Percentiles rank a stretch among this genome's conserved stretches.
phyloP scores from a whole-genome alignment of 108 stramenopile species.

The Aurantiochytrium sp. region DNA sequence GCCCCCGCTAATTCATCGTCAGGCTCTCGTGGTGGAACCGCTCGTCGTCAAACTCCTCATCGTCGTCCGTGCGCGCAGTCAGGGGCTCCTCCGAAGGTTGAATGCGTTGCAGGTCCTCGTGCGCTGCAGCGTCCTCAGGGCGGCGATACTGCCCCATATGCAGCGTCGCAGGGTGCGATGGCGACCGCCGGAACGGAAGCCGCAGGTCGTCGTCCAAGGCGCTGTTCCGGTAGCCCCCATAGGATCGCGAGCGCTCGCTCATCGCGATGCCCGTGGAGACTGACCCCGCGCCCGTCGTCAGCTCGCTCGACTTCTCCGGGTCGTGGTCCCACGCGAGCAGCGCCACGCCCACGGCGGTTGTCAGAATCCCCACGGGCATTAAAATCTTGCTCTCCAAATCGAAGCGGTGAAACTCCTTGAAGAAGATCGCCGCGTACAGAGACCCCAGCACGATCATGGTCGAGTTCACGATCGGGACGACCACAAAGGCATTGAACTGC shows the following conservation, averaged over 20 bases:
- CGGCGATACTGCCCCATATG: neutral
- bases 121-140: neutral
- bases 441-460: neutral
- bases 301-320: neutral
- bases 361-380: constrained; percentile 3
- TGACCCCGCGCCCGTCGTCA: neutral
- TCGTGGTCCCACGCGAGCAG: constrained; percentile 9
- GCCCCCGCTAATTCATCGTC: too few relatives aligned
- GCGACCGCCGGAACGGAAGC: neutral
- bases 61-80: neutral
- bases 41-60: neutral
- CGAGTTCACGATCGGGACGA: neutral
- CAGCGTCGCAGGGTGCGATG: neutral
- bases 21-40: neutral
- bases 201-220: neutral
- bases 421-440: constrained; percentile 4
- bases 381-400: neutral
- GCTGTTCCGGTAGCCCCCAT: neutral
- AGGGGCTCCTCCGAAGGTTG: neutral
- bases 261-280: neutral
- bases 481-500: constrained; percentile 9
- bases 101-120: neutral
- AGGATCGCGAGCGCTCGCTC: neutral
- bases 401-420: constrained; percentile 11
- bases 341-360: constrained; percentile 1